Conservation (phyloP, 139 green algal genomes). For the Chlorella vulgaris region DNA sequence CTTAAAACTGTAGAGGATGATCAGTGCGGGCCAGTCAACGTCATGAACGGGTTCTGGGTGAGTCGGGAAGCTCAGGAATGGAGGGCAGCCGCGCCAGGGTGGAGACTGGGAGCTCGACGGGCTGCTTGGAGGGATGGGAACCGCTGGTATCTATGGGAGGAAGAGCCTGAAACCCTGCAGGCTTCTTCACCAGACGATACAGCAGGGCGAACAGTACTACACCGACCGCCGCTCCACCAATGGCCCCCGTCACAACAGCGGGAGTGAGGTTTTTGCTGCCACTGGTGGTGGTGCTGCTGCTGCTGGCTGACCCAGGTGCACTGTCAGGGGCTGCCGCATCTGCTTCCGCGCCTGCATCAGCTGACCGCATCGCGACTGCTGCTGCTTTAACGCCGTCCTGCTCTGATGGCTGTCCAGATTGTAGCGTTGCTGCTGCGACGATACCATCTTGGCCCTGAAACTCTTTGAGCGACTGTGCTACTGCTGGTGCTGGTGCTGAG, state of each 20-base stretch:
- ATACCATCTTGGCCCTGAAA: not conserved
- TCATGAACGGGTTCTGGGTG: not conserved
- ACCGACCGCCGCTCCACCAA: no score
- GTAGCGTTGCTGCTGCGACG: no score
- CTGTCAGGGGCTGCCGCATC: no score
- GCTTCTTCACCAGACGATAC: not conserved
- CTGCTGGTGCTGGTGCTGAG: not conserved
- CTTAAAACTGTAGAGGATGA: not conserved
- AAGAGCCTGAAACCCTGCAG: not conserved
- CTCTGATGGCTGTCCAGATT: not conserved
- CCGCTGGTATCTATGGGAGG: not conserved
- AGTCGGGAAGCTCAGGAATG: not conserved
- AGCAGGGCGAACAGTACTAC: no score
- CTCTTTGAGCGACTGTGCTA: not conserved
- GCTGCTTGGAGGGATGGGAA: not conserved
- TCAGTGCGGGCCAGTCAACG: not conserved
- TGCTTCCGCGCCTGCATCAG: no score
- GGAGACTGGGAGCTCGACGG: not conserved
- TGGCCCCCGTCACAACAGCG: no score
- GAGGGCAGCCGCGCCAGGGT: not conserved
- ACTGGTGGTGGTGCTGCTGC: no score
- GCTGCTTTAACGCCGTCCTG: not conserved
- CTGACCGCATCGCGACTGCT: no score
- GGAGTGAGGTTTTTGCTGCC: no score
- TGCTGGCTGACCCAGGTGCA: no score